Evolutionary conservation across 805 yeast genomes (phyloP).

Genomic region (Ogataea siamensis): DNA sequence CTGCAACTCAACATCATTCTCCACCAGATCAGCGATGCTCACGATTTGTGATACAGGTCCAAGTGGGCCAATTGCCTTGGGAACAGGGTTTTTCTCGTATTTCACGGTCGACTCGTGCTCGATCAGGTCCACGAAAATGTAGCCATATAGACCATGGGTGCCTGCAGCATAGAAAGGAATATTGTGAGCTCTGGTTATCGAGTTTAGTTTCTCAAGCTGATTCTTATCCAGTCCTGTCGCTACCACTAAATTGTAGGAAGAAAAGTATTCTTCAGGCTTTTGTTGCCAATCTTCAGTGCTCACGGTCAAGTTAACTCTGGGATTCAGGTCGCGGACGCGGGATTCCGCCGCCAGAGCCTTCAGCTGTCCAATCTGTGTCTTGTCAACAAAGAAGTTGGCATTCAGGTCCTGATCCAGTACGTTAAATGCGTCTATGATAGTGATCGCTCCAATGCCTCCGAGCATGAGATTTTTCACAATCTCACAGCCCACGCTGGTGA

Average conservation of each 20-base stretch:
- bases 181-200: constrained; percentile 49
- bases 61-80: constrained; percentile 52
- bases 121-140: constrained; percentile 74
- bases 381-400: constrained; percentile 70
- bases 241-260: constrained; percentile 65
- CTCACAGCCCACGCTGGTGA: constrained; percentile 81
- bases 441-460: constrained; percentile 81
- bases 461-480: constrained; percentile 78
- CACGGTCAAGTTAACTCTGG: constrained; percentile 61
- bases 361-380: constrained; percentile 50
- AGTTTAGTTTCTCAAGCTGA: constrained; percentile 50
- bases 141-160: constrained; percentile 80
- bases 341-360: constrained; percentile 54
- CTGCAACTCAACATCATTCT: constrained; percentile 38
- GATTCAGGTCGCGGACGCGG: constrained; percentile 71
- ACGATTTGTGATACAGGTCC: constrained; percentile 35
- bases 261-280: constrained; percentile 39
- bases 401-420: constrained; percentile 64
- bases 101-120: constrained; percentile 55
- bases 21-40: constrained; percentile 36
- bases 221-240: constrained; percentile 59
- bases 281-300: constrained; percentile 35
- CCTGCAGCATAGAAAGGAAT: constrained; percentile 70
- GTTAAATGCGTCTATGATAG: constrained; percentile 58
- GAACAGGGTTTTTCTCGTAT: constrained; percentile 45